Evolutionary conservation across 495 filamentous ascomycete genomes (phyloP), one percentile per base, ranked within the genome.

Genomic region (Aspergillus bertholletiae): DNA sequence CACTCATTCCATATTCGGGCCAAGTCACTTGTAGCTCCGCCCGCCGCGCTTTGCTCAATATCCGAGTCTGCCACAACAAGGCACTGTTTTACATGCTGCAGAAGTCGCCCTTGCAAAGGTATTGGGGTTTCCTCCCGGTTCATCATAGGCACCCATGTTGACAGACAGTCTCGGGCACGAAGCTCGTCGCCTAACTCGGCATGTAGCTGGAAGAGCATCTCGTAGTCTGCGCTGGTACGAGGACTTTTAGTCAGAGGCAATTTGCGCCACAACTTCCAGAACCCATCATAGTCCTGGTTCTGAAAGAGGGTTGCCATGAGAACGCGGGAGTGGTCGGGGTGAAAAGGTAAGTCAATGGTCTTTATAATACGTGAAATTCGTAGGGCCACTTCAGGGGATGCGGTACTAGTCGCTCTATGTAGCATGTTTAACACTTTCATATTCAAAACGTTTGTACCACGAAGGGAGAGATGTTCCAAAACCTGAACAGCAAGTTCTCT

Each of bases 201-300:
- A 24, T 87, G 73, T 12, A 77, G 51, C 22, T 65, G 54, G 63
- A 84, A 87, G 21, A 87, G 62, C 44, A 79, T 63, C 20, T 65
- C 60, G 65, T 90, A 92, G 52, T 88, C 70, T 7, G 61, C 66
- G 22, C 64, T 65, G 2, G 80, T 82, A 30, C 87, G 81, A 5
- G 74, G 64, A 20, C 68, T 59, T 6, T 74, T 64, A 47, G 75
- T 70, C 32, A 76, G 71, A 40, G 85, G 71, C 22, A 83, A 67
- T 44, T 77, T 73, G 48, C 77, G 74, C 83, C 85, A 91, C 32
- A 77, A 58, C 9, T 79, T 73, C 85, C 82, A 88, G 56, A 90
- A 83, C 4, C 66, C 66, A 12, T 74, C 62, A 74, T 82, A 87
- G 48, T 81, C 62, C 2, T 67, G 60, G 55, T 63, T 66, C 15